Conservation (phyloP, 192 early-diverging fungal genomes). For the Dimargaris xerosporica region DNA sequence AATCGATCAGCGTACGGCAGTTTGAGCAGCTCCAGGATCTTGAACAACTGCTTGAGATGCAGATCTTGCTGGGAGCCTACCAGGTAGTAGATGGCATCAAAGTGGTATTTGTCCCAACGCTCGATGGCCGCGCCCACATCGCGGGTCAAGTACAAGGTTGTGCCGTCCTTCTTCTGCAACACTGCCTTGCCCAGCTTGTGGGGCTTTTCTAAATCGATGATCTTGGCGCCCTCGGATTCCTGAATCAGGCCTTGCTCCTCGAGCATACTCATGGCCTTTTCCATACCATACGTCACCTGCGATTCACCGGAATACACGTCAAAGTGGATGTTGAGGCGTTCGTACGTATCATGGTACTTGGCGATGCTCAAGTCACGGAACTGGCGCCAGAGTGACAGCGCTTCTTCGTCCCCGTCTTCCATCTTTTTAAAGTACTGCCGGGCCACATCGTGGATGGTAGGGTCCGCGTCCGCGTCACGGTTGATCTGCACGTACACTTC, state of each 20-base stretch:
- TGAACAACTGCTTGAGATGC: conserved; percentile 91
- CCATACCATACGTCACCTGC: conserved; percentile 63
- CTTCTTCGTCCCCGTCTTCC: conserved; percentile 80
- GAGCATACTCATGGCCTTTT: conserved; percentile 51
- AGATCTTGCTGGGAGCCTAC: conserved; percentile 79
- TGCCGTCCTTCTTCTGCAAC: conserved; percentile 81
- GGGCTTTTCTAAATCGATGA: conserved; percentile 58
- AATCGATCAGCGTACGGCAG: conserved; percentile 70
- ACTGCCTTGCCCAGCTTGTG: conserved; percentile 73
- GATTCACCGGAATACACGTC: conserved; percentile 95
- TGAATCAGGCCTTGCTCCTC: conserved; percentile 51
- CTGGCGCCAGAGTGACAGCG: conserved; percentile 67
- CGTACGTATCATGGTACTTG: conserved; percentile 86
- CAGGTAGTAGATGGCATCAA: conserved; percentile 88
- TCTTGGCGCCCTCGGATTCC: conserved; percentile 68
- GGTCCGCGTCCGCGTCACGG: conserved; percentile 46
- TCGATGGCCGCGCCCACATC: conserved; percentile 92
- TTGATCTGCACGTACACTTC: conserved; percentile 88
- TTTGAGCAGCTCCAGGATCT: conserved; percentile 68
- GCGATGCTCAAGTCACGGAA: conserved; percentile 81
- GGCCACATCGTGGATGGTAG: conserved; percentile 62
- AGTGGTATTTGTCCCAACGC: conserved; percentile 74
- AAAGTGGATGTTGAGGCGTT: conserved; percentile 79
- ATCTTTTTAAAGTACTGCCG: conserved; percentile 85
- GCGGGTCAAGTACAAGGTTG: conserved; percentile 84